Base-by-base conservation (phyloP, 2,329 filamentous ascomycete species). In the Chlorencoelia australis region DNA sequence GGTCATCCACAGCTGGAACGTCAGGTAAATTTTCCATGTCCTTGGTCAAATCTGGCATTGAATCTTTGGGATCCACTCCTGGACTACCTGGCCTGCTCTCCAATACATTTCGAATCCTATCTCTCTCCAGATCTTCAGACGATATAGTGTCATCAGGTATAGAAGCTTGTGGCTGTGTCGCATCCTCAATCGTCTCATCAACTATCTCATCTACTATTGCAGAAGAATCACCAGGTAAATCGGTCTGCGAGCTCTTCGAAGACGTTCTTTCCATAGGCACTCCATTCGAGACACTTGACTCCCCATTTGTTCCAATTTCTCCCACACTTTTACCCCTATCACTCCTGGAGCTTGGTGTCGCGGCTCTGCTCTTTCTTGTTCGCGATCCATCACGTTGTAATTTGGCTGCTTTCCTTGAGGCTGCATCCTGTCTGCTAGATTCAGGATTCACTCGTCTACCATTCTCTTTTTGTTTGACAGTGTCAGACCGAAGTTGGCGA, bases 401-500 rank as follows among this genome's bases (percentile, higher is more conserved):
- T 4, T 19, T 20, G 24, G 51, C 51, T 28, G 36, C 37, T 17
- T 37, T 38, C 37, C 50, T 51, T 16, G 44, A 41, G 14, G 44
- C 35, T 20, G 45, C 33, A 33, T 46, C 46, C 20, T 33, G 27
- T 26, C 16, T 28, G 30, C 32, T 39, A 28, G 22, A 22, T 37
- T 57, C 46, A 31, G 48, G 42, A 30, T 45, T 44, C 28, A 33
- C 40, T 39, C 48, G 44, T 10, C 41, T 48, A 21, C 31, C 49
- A 18, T 41, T 55, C 48, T 47, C 54, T 54, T 59, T 58, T 37
- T 59, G 59, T 44, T 62, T 64, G 20, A 66, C 47, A 11, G 54
- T 54, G 41, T 69, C 63, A 22, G 68, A 62, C 39, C 64, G 60
- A 33, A 64, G 56, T 44, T 59, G 58, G 39, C 63, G 65, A 43